Percentiles rank a stretch among this genome's conserved stretches.
Conservation (phyloP, 2,329 filamentous ascomycete genomes). For the Cercospora zeina region DNA sequence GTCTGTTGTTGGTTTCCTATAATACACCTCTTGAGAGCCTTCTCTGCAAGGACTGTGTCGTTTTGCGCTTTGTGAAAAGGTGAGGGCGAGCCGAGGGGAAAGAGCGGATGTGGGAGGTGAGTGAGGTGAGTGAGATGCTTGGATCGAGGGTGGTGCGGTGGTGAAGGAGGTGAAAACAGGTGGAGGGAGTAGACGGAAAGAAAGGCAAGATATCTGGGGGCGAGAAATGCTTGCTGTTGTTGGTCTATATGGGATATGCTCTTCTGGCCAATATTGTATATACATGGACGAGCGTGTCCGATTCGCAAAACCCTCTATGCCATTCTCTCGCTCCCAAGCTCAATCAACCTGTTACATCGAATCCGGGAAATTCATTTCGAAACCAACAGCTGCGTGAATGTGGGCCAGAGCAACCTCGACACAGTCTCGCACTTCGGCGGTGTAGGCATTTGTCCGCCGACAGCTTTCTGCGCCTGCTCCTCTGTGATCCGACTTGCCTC, state of each 20-base stretch:
- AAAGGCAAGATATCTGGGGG: too few relatives aligned
- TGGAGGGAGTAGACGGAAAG: too few relatives aligned
- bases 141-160: too few relatives aligned
- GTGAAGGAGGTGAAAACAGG: too few relatives aligned
- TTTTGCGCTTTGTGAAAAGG: background rate
- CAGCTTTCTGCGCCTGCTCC: conserved; percentile 37
- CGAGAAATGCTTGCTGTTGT: too few relatives aligned
- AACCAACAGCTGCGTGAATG: conserved; percentile 40
- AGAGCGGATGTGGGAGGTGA: too few relatives aligned
- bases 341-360: background rate
- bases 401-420: conserved; percentile 37
- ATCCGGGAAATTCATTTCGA: background rate
- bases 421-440: conserved; percentile 38
- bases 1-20: too few relatives aligned
- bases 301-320: background rate
- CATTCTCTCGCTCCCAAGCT: background rate
- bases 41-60: background rate
- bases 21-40: too few relatives aligned
- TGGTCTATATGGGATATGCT: too few relatives aligned
- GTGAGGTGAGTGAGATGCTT: too few relatives aligned
- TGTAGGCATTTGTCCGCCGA: conserved; percentile 33
- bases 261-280: background rate
- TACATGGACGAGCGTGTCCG: background rate
- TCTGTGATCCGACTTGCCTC: conserved; percentile 31
- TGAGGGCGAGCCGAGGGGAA: background rate